Base-by-base conservation (phyloP, 2,329 filamentous ascomycete species). In the Bipolaris sorokiniana region DNA sequence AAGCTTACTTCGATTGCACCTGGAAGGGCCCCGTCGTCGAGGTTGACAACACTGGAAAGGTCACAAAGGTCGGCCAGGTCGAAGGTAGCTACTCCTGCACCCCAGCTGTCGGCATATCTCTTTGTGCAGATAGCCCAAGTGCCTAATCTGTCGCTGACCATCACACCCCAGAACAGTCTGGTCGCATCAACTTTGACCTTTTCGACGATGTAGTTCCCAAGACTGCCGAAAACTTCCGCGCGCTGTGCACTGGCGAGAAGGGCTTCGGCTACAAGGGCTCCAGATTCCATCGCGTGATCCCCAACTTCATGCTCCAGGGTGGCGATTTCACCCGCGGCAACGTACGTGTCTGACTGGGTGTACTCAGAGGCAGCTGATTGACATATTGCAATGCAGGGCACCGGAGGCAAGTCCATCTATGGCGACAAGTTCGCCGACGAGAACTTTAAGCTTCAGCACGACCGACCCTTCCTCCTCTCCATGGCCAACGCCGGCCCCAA, bases 401-500 rank as follows among this genome's bases (percentile, higher is more conserved):
- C 92, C 58, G 92, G 91, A 82, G 91, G 92, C 81, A 90, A 90
- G 82, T 96, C 91, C 78, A 96, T 96, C 86, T 96, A 96, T 80
- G 92, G 92, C 72, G 91, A 96, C 81, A 95, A 94, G 86, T 96
- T 97, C 77, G 81, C 88, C 73, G 92, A 97, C 77, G 92, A 97
- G 89, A 96, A 96, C 89, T 96, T 96, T 85, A 76, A 80, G 62
- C 76, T 84, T 68, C 88, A 86, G 83, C 92, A 97, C 87, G 80
- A 79, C 78, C 81, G 83, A 71, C 88, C 89, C 63, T 90, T 89
- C 83, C 85, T 93, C 70, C 86, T 97, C 68, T 96, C 92, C 80
- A 97, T 97, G 92, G 92, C 92, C 78, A 97, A 97, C 81, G 90
- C 92, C 71, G 92, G 92, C 70, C 90, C 90, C 76, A 96, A 98